Evolutionary conservation across 331 rosid genomes (phyloP).

Genomic region (Malus hybrid): DNA sequence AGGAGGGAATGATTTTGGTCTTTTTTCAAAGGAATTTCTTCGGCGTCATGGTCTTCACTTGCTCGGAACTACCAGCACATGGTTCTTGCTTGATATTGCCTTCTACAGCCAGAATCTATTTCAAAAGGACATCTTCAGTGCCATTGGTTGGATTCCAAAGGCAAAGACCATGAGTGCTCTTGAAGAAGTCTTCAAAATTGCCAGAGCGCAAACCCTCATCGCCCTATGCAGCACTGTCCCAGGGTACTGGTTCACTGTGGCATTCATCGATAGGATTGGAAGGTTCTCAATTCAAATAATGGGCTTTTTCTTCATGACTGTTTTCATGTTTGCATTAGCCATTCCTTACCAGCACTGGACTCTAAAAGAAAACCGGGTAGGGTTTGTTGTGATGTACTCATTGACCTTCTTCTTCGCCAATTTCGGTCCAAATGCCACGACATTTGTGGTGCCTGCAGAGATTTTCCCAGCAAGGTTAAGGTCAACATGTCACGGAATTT

Average conservation of each 20-base stretch:
- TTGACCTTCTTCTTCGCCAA: constrained; percentile 84
- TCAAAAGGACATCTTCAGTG: constrained; percentile 74
- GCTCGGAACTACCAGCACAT: constrained; percentile 64
- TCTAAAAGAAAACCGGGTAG: constrained; percentile 38
- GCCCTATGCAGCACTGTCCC: constrained; percentile 88
- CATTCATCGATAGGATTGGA: constrained; percentile 57
- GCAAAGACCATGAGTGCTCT: constrained; percentile 72
- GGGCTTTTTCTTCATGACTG: constrained; percentile 82
- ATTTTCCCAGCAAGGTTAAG: constrained; percentile 77
- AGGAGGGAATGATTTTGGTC: constrained; percentile 43
- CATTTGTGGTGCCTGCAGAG: constrained; percentile 86
- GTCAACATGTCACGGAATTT: constrained; percentile 86
- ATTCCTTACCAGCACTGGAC: constrained; percentile 89
- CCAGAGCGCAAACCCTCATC: constrained; percentile 74
- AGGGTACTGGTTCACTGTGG: constrained; percentile 88
- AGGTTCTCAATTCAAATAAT: constrained; percentile 57
- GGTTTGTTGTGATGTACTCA: constrained; percentile 70
- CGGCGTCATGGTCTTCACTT: constrained; percentile 70
- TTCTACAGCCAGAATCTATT: constrained; percentile 85
- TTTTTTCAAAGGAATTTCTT: constrained; percentile 47
- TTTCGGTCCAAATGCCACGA: constrained; percentile 81
- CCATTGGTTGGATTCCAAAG: constrained; percentile 75
- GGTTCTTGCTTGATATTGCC: constrained; percentile 81
- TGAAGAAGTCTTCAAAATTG: constrained; percentile 63
- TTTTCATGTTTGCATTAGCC: constrained; percentile 79